Evolutionary conservation across 1,284 basidiomycete genomes (phyloP), one percentile per base, ranked within the genome.

Genomic region (Cutaneotrichosporon cutaneum): DNA sequence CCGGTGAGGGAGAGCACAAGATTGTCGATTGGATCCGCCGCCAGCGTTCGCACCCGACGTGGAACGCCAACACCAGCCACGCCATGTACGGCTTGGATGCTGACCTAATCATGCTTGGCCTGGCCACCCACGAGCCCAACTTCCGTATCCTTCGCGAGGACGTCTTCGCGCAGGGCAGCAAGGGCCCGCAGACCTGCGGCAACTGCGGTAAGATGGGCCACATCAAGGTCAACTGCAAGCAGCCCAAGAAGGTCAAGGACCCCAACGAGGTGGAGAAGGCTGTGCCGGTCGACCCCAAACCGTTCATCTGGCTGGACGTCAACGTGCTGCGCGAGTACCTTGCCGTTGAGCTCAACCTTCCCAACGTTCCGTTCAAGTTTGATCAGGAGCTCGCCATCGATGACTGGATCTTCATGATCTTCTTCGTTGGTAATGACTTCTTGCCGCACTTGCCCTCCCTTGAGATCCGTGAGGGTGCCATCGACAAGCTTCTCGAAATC

Each of bases 361-460:
- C 90, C 13, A 82, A 86, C 62, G 80, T 85, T 16, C 83, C 88
- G 0, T 96, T 98, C 81, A 86, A 88, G n/a, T 99, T 95, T 83
- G 88, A 93, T 73, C 83, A 96, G 75, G 96, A 99, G 80, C 88
- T 90, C 77, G 94, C 96, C 39, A 92, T 99, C 79, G 96, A 99
- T 84, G 96, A 99, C 79, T 99, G 96, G 95, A 92, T 99, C 72
- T 88, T 99, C 76, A 84, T 99, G 73, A 98, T 98, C 74, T 98
- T 99, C 86, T 98, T 99, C 80, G 95, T 99, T 74, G 96, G 96
- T 71, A 99, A 99, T 83, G 96, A 99, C 82, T 99, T 99, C 83
- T 84, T 99, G 74, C 96, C 96, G 18, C 96, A 99, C 82, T 83
- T 99, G 64, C 96, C 96, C 24, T 92, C 90, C 63, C 86, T 99